Percentiles rank a stretch among this genome's conserved stretches.
Conservation (phyloP, 257 asterid genomes). For the Penstemon eatonii region DNA sequence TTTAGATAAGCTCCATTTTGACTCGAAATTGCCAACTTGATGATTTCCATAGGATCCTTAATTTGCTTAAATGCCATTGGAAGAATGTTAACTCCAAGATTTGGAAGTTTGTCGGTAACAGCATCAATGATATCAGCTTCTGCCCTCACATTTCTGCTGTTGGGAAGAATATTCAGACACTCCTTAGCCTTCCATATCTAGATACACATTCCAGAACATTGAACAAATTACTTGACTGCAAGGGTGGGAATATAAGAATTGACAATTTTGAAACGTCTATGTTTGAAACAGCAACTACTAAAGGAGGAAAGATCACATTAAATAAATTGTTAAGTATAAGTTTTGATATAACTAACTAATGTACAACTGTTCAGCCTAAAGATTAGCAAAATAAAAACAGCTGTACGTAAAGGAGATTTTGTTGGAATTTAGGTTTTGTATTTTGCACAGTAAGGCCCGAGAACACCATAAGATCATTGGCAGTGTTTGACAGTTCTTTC, state of each 20-base stretch:
- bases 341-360: slow-evolving; percentile 22
- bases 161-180: slow-evolving; percentile 81
- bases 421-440: slow-evolving; percentile 17
- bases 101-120: slow-evolving; percentile 90
- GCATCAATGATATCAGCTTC: slow-evolving; percentile 90
- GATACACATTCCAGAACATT: slow-evolving; percentile 22
- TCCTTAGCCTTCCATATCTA: slow-evolving; percentile 99
- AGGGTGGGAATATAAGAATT: background rate
- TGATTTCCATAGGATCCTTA: slow-evolving; percentile 92
- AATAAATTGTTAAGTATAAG: background rate
- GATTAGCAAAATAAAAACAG: slow-evolving; percentile 21
- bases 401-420: background rate
- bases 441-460: background rate
- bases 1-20: slow-evolving; percentile 85
- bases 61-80: slow-evolving; percentile 96
- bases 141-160: slow-evolving; percentile 78
- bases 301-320: slow-evolving; percentile 8
- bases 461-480: slow-evolving; percentile 14
- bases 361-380: slow-evolving; percentile 11
- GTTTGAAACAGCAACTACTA: slow-evolving; percentile 17
- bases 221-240: slow-evolving; percentile 9
- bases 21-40: slow-evolving; percentile 83
- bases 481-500: slow-evolving; percentile 8
- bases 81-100: slow-evolving; percentile 88
- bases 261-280: slow-evolving; percentile 12